Conservation (phyloP, 2,329 filamentous ascomycete genomes). For the Xylariaceae sp. region DNA sequence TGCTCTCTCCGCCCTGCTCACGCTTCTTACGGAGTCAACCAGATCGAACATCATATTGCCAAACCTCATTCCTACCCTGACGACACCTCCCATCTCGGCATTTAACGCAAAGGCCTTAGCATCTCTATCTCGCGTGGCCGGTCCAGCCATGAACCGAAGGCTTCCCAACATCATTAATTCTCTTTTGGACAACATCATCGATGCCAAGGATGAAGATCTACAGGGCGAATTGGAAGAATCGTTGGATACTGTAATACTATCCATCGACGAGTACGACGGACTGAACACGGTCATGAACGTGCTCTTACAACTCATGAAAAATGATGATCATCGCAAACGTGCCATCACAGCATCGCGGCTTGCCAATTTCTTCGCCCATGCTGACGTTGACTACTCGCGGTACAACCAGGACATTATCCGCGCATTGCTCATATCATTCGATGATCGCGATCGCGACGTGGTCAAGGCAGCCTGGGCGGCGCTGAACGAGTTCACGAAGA, state of each 20-base stretch:
- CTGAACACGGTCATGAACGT: slow-evolving; percentile 95
- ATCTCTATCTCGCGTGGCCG: slow-evolving; percentile 87
- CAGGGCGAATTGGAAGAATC: slow-evolving; percentile 69
- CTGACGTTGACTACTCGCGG: slow-evolving; percentile 83
- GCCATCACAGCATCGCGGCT: slow-evolving; percentile 74
- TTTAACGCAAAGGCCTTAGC: slow-evolving; percentile 96
- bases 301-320: slow-evolving; percentile 80
- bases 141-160: slow-evolving; percentile 83
- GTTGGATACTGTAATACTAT: slow-evolving; percentile 85
- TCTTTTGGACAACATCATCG: slow-evolving; percentile 87
- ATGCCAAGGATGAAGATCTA: slow-evolving; percentile 68
- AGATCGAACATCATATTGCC: slow-evolving; percentile 95
- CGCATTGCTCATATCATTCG: slow-evolving; percentile 84
- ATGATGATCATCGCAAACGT: slow-evolving; percentile 85
- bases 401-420: slow-evolving; percentile 96
- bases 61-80: slow-evolving; percentile 89
- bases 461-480: slow-evolving; percentile 88
- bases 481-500: slow-evolving; percentile 80
- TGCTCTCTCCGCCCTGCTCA: slow-evolving; percentile 86
- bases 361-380: slow-evolving; percentile 76
- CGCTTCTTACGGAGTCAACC: slow-evolving; percentile 86
- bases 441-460: slow-evolving; percentile 76
- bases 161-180: slow-evolving; percentile 88
- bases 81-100: slow-evolving; percentile 80
- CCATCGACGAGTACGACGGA: slow-evolving; percentile 93